Conservation (phyloP, 2,329 filamentous ascomycete genomes). For the Neofusicoccum parvum region DNA sequence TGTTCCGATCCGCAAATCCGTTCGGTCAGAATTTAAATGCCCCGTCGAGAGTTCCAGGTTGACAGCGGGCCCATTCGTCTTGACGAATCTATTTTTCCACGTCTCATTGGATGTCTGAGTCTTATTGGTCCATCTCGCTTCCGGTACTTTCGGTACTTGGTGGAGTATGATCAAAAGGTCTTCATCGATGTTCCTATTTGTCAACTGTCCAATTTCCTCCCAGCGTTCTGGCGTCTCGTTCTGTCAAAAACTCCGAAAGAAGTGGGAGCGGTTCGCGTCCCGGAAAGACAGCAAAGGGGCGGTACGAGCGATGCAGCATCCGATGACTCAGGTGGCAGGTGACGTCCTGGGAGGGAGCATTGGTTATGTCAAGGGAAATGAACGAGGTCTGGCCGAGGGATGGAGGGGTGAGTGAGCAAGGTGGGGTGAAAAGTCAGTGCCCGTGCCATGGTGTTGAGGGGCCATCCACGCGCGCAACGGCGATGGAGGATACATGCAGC, state of each 20-base stretch:
- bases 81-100: neutral
- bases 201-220: slow-evolving; percentile 8
- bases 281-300: neutral
- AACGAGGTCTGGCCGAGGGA: neutral
- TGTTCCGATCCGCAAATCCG: slow-evolving; percentile 6
- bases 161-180: neutral
- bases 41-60: neutral
- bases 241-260: neutral
- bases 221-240: neutral
- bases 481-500: neutral
- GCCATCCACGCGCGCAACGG: neutral
- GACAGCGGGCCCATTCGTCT: slow-evolving; percentile 5
- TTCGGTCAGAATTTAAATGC: neutral
- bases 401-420: neutral
- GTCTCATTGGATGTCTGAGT: slow-evolving; percentile 7
- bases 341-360: neutral
- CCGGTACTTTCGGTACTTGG: slow-evolving; percentile 8
- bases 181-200: neutral
- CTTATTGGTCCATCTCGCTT: slow-evolving; percentile 18
- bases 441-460: neutral
- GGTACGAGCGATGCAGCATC: neutral
- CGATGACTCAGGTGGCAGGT: neutral
- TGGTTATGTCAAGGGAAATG: neutral
- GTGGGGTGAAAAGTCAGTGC: neutral
- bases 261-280: neutral